phyloP scores from a whole-genome alignment of 305 asterid species.

The Solanum aculeatissimum region DNA sequence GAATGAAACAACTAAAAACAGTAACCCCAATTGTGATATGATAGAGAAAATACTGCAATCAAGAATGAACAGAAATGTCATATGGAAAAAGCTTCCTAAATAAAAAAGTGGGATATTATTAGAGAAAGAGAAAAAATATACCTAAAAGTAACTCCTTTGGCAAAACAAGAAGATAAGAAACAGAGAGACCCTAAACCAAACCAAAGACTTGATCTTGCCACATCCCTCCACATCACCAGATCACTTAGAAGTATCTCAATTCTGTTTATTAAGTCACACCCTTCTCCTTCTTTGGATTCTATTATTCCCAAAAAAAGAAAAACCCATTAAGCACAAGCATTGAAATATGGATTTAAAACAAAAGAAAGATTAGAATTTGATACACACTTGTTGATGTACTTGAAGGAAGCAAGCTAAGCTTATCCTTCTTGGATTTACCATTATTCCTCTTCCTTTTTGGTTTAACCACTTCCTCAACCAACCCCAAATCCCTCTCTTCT shows the following conservation, averaged over 20 bases:
- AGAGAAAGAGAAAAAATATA: conserved; percentile 6
- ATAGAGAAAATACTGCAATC: conserved; percentile 67
- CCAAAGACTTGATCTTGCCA: conserved; percentile 90
- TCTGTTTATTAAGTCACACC: conserved; percentile 32
- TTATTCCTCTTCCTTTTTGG: conserved; percentile 53
- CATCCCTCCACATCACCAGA: conserved; percentile 90
- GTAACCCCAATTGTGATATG: conserved; percentile 65
- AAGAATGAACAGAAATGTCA: neutral
- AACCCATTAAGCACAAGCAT: neutral
- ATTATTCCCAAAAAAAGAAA: neutral
- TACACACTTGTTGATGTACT: conserved; percentile 31
- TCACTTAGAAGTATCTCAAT: conserved; percentile 42
- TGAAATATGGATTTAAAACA: neutral
- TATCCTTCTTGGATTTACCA: conserved; percentile 42
- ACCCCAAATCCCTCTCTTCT: conserved; percentile 43
- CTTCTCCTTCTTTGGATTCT: conserved; percentile 32
- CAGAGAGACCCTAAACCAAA: conserved; percentile 83
- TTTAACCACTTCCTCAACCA: conserved; percentile 54
- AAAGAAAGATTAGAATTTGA: neutral
- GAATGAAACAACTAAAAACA: conserved; percentile 60
- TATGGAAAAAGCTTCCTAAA: neutral
- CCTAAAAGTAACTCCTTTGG: conserved; percentile 65
- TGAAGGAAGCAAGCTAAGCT: conserved; percentile 19
- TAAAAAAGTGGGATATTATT: neutral
- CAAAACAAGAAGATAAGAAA: conserved; percentile 72